A percentile compares a stretch with the other conserved stretches of the same genome.
Evolutionary conservation across 2,329 filamentous ascomycete genomes (phyloP).

Genomic region (Tolypocladium endophyticum): DNA sequence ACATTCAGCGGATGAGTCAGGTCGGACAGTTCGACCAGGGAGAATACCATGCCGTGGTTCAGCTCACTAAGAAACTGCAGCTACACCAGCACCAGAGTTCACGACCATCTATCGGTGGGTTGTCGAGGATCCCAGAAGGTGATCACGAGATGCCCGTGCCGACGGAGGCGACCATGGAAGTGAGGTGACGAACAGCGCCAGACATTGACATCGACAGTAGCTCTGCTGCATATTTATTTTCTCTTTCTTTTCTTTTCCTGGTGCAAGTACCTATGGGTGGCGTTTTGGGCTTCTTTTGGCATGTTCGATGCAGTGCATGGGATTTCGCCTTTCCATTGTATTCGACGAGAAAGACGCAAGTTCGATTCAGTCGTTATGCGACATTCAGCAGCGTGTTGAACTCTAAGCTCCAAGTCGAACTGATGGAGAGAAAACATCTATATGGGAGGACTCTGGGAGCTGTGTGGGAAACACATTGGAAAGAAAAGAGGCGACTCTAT

Average conservation of each 20-base stretch:
- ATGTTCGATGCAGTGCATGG: neutral
- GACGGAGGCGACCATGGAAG: constrained; percentile 18
- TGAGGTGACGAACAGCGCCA: constrained; percentile 9
- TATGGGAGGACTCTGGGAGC: neutral
- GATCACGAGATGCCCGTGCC: constrained; percentile 35
- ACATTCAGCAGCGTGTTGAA: neutral
- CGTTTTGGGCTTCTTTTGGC: constrained; percentile 4
- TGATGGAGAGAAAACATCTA: constrained; percentile 3
- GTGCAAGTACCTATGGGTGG: neutral
- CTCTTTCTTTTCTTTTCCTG: neutral
- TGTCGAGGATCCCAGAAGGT: constrained; percentile 48
- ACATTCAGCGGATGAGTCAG: constrained; percentile 61
- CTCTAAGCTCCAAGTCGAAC: neutral
- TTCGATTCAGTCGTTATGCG: neutral
- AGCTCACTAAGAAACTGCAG: constrained; percentile 77
- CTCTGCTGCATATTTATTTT: constrained; percentile 4
- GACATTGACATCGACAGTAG: neutral
- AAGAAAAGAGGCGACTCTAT: constrained; percentile 13
- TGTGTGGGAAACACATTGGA: neutral
- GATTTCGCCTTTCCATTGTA: neutral
- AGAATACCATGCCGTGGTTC: constrained; percentile 68
- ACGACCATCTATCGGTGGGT: constrained; percentile 30
- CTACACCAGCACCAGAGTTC: constrained; percentile 43
- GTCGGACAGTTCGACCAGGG: constrained; percentile 61
- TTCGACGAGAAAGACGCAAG: neutral